Evolutionary conservation across 108 stramenopile genomes (phyloP), one percentile per base, ranked within the genome.

Genomic region (Pseudonitzschia multiseries): DNA sequence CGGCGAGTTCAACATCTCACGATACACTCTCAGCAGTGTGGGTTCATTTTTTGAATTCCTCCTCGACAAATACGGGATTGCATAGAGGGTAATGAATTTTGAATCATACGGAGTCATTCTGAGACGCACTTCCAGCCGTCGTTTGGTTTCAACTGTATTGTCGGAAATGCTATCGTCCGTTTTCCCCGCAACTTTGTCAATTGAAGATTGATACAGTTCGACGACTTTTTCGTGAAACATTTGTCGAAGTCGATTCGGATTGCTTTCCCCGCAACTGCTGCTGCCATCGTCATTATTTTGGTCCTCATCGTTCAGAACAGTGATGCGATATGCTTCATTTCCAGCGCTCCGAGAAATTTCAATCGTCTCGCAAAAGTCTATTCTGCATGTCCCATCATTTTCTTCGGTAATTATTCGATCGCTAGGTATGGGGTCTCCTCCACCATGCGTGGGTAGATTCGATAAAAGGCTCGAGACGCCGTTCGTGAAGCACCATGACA

Each of bases 401-500:
- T 33, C 32, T 40, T 62, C 61, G 8, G 29, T 40, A 33, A 62
- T 33, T 31, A 62, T 62, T 40, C 61, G 32, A 62, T 62, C 6
- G 13, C 33, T 8, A 62, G 61, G 36, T 41, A 62, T 41, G 2
- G 29, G 36, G 14, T 40, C n/a, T 40, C 61, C 61, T 17, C 33
- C 32, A 18, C 33, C 32, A 21, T 26, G 17, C 61, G 61, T 29
- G 15, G 61, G 36, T 17, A 62, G 29, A 62, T 62, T 62, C 61
- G 61, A 62, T n/a, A 62, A 40, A 4, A 62, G 61, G 18, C 36
- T 41, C 4, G 66, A 59, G 12, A 74, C 69, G 20, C 73, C 79
- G 21, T 79, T 72, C 12, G 64, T 65, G 40, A 79, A 79, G 22
- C 72, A 72, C 79, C 79, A 79, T 2, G 68, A 70, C 27, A 79